A percentile compares a stretch with the other conserved stretches of the same genome.
Conservation (phyloP, 768 basidiomycete species). For the Suillus subluteus region DNA sequence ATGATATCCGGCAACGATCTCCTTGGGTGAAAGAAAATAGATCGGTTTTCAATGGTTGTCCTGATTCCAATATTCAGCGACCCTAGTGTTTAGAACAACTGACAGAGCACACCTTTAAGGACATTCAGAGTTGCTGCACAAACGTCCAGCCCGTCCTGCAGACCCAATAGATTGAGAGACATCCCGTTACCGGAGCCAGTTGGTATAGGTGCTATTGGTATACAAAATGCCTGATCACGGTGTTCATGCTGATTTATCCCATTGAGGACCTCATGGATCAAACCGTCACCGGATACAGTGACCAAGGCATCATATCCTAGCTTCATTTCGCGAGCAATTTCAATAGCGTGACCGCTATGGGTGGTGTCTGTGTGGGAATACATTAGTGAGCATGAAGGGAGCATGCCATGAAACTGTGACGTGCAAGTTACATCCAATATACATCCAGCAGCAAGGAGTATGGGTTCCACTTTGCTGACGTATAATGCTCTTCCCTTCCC, state of each 20-base stretch:
- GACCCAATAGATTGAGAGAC: constrained; percentile 72
- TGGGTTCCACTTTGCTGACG: constrained; percentile 64
- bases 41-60: constrained; percentile 75
- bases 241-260: constrained; percentile 72
- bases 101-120: constrained; percentile 63
- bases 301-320: constrained; percentile 74
- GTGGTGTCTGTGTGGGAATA: constrained; percentile 55
- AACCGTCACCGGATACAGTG: constrained; percentile 81
- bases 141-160: constrained; percentile 71
- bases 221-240: constrained; percentile 60
- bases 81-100: background rate
- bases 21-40: constrained; percentile 77
- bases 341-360: constrained; percentile 62
- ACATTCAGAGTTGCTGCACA: constrained; percentile 73
- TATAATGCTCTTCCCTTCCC: constrained; percentile 63
- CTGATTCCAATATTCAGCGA: constrained; percentile 38
- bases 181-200: constrained; percentile 83
- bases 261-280: constrained; percentile 83
- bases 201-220: constrained; percentile 79
- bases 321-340: constrained; percentile 58
- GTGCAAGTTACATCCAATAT: constrained; percentile 62
- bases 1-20: constrained; percentile 66
- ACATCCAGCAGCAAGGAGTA: constrained; percentile 70
- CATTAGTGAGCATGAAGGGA: background rate
- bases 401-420: background rate